Base-by-base conservation (phyloP, 768 basidiomycete genomes). In the Termitomyces sp. region DNA sequence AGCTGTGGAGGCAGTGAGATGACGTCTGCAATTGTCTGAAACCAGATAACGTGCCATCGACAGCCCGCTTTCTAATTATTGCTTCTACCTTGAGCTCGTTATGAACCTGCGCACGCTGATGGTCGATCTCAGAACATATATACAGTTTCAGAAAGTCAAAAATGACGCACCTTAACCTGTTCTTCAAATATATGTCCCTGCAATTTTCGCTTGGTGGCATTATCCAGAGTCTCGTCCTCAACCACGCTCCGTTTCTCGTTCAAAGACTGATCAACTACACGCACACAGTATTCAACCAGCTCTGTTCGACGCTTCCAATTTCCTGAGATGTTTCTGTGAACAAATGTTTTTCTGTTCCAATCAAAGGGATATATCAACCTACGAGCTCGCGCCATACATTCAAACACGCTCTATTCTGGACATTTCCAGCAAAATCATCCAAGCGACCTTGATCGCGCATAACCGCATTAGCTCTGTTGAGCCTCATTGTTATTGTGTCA, bases 341-440 rank as follows among this genome's bases (percentile, higher is more conserved):
- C 41, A 52, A 45, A 64, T 43, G 42, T 64, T 39, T 60, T 61
- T 51, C 58, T 54, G 66, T 56, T 59, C 57, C 40, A 62, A 56
- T 50, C 56, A 58, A 37, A 57, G 45, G 52, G 46, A 58, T 53
- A 51, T 57, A 73, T 84, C 68, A 66, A 90, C 91, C 86, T 57
- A 89, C 79, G 59, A 94, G 75, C 64, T 93, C 86, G 63, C 79
- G 77, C 91, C 91, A 93, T 40, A 93, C 69, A 61, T 84, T 78
- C 10, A 80, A 77, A 68, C 91, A 94, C 49, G 89, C 84, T 67
- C 85, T 81, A 53, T 89, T 88, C 66, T 91, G 85, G 45, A 85
- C 70, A 55, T 73, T 86, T 14, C 77, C 76, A 17, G 64, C 70
- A 23, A 70, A 61, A 11, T 79, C 79, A 48, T 71, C 62, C 7